Percentiles rank a stretch among this genome's conserved stretches.
These are phyloP conservation scores for Cercospora sojina DNA, from an alignment of 2,329 filamentous ascomycete species.

Conservation along the genomic window DNA sequence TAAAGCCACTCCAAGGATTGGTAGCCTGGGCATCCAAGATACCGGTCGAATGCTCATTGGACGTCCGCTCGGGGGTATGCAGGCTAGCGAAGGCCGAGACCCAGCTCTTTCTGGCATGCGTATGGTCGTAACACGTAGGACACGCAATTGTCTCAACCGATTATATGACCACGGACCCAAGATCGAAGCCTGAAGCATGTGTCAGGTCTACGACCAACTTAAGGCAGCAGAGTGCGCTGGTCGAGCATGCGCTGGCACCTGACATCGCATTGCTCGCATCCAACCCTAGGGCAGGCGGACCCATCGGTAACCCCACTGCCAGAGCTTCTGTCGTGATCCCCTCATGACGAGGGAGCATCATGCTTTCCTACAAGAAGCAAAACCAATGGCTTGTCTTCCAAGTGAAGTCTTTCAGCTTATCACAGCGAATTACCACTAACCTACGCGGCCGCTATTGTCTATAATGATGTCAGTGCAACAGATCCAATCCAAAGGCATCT, in stretches of 20 bases:
- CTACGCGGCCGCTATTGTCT: background rate
- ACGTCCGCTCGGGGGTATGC: background rate
- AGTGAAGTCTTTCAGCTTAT: background rate
- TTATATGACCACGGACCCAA: background rate
- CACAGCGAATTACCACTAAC: background rate
- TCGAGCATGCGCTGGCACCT: background rate
- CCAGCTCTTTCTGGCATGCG: slow-evolving; percentile 1
- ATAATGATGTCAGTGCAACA: slow-evolving; percentile 24
- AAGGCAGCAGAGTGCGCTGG: background rate
- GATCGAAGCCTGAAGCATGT: slow-evolving; percentile 1
- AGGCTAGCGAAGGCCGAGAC: slow-evolving; percentile 4
- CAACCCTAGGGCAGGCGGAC: background rate
- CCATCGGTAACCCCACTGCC: background rate
- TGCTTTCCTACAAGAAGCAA: background rate
- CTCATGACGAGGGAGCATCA: background rate
- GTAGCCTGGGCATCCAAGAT: background rate
- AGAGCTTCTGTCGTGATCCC: background rate
- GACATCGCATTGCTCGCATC: background rate
- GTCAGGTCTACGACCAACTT: background rate
- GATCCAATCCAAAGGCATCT: slow-evolving; percentile 46
- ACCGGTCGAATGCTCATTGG: background rate
- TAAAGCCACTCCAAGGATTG: background rate
- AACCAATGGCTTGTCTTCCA: background rate
- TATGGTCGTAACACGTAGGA: background rate
- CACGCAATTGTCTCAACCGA: slow-evolving; percentile 9